Evolutionary conservation across 495 filamentous ascomycete genomes (phyloP).

Genomic region (Aspergillus biplanus): DNA sequence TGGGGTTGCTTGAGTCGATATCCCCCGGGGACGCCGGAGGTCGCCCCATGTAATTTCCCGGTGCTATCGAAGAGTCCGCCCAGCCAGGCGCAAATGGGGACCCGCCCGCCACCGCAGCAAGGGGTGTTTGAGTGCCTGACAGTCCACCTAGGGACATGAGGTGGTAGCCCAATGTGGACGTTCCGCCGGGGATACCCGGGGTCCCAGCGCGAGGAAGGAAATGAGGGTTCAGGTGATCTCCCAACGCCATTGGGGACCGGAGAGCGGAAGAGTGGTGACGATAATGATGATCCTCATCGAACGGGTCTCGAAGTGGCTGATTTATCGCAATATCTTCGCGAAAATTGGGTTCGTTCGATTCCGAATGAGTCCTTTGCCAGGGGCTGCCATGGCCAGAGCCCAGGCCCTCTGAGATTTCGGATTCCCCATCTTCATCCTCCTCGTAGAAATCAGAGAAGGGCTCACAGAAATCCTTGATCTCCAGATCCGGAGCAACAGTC

Average conservation of each 20-base stretch:
- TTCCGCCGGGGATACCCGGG: conserved; percentile 81
- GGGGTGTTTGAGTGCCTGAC: conserved; percentile 83
- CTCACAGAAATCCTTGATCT: conserved; percentile 95
- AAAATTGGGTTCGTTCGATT: conserved; percentile 35
- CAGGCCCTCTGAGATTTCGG: conserved; percentile 48
- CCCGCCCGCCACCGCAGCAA: conserved; percentile 82
- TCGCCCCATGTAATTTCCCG: conserved; percentile 19
- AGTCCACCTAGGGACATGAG: conserved; percentile 72
- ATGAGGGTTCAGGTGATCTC: conserved; percentile 62
- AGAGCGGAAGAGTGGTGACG: conserved; percentile 39
- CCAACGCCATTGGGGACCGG: conserved; percentile 45
- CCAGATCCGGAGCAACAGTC: conserved; percentile 75
- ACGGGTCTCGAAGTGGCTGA: conserved; percentile 30
- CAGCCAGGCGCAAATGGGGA: conserved; percentile 57
- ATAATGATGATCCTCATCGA: conserved; percentile 32
- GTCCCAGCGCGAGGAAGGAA: conserved; percentile 68
- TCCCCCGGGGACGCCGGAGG: conserved; percentile 27
- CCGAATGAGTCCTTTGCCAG: conserved; percentile 33
- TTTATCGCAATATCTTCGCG: conserved; percentile 40
- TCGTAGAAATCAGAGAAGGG: conserved; percentile 97
- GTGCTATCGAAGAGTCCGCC: conserved; percentile 40
- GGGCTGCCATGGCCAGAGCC: conserved; percentile 28
- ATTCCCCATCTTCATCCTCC: conserved; percentile 60
- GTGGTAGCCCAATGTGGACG: conserved; percentile 89
- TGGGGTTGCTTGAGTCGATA: conserved; percentile 38